These are phyloP conservation scores for Arthrobotrys sphaeroides DNA, from an alignment of 2,329 filamentous ascomycete genomes.

Conservation along the genomic window DNA sequence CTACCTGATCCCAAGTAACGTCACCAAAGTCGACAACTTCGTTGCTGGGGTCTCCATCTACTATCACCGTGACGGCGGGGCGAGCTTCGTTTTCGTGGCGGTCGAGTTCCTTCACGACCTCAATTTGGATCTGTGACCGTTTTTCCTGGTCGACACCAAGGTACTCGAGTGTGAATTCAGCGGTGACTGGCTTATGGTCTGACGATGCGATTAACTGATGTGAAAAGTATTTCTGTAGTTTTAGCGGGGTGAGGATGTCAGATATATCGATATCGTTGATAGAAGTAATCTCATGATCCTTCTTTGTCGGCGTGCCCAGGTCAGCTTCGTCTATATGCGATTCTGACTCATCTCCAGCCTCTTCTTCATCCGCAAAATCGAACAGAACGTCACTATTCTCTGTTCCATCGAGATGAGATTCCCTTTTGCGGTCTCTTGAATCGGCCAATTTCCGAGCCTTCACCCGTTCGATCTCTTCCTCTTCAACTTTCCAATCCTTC, in stretches of 20 bases:
- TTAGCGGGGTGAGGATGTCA: slow-evolving; percentile 23
- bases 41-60: slow-evolving; percentile 65
- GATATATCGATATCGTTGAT: slow-evolving; percentile 53
- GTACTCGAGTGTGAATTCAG: slow-evolving; percentile 83
- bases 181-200: slow-evolving; percentile 91
- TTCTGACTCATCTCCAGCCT: slow-evolving; percentile 69
- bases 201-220: slow-evolving; percentile 91
- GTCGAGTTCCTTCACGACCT: slow-evolving; percentile 79
- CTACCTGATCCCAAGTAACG: slow-evolving; percentile 74
- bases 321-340: slow-evolving; percentile 59
- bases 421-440: slow-evolving; percentile 31
- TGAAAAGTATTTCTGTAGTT: slow-evolving; percentile 72
- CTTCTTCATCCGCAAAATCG: slow-evolving; percentile 61
- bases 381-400: slow-evolving; percentile 55
- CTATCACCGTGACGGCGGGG: slow-evolving; percentile 81
- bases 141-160: slow-evolving; percentile 85
- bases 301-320: neutral
- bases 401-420: slow-evolving; percentile 29
- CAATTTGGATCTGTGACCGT: slow-evolving; percentile 82
- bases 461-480: slow-evolving; percentile 57
- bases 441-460: slow-evolving; percentile 53
- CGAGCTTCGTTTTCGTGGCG: slow-evolving; percentile 89
- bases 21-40: slow-evolving; percentile 81
- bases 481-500: slow-evolving; percentile 57
- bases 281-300: slow-evolving; percentile 39